Evolutionary conservation across 163 green algal species (phyloP).

Genomic region (Volvox carteri): DNA sequence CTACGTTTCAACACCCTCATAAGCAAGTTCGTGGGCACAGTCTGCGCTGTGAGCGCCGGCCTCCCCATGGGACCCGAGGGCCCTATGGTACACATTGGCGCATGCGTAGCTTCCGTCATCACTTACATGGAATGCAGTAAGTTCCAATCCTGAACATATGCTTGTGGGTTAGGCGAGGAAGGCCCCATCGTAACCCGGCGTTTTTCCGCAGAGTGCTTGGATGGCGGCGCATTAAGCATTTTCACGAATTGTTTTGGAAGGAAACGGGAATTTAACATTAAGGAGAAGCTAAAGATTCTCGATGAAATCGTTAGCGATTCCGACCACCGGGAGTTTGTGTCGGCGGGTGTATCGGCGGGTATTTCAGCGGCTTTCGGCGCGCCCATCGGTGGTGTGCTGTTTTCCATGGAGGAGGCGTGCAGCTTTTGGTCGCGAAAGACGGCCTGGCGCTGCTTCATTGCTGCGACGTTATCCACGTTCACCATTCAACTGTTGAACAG

Average conservation of each 20-base stretch:
- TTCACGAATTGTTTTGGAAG: constrained; percentile 58
- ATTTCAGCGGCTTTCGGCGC: constrained; percentile 93
- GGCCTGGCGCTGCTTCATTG: constrained; percentile 93
- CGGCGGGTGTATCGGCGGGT: constrained; percentile 88
- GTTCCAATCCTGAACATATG: too few species aligned
- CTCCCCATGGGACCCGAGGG: constrained; percentile 80
- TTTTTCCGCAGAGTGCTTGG: constrained; percentile 45
- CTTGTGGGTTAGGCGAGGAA: too few species aligned
- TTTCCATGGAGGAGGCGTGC: constrained; percentile 93
- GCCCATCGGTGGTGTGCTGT: constrained; percentile 95
- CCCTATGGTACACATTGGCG: constrained; percentile 85
- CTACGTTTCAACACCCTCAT: constrained; percentile 82
- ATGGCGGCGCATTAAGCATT: constrained; percentile 37
- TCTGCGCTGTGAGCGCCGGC: constrained; percentile 72
- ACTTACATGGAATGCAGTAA: constrained; percentile 82
- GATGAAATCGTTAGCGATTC: constrained; percentile 80
- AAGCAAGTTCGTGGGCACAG: constrained; percentile 86
- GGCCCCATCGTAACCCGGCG: too few species aligned
- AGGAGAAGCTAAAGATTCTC: constrained; percentile 71
- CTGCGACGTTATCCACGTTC: constrained; percentile 78
- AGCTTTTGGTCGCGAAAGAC: constrained; percentile 91
- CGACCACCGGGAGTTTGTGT: constrained; percentile 92
- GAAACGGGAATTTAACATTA: constrained; percentile 53
- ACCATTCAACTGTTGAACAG: constrained; percentile 76
- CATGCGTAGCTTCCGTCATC: constrained; percentile 80